Conservation (phyloP, 2,329 filamentous ascomycete genomes). For the Alternaria ethzedia region DNA sequence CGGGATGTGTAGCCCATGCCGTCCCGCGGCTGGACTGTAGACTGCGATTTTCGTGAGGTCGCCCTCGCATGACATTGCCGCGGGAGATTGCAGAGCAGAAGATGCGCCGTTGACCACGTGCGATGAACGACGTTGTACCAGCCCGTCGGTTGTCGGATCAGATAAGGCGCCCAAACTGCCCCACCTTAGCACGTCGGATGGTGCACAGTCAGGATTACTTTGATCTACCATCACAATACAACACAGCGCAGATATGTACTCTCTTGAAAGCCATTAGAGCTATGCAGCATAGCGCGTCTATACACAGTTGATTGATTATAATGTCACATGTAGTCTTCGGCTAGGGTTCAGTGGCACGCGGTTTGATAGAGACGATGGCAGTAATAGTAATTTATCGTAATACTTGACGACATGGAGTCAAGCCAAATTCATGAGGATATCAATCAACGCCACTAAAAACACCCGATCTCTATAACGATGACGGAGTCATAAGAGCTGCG, state of each 20-base stretch:
- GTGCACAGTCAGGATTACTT: neutral
- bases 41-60: neutral
- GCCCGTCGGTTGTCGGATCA: neutral
- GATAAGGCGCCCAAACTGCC: neutral
- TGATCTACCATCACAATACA: neutral
- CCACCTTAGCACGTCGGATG: neutral
- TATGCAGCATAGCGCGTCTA: neutral
- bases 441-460: too few species aligned
- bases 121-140: neutral
- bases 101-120: neutral
- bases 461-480: neutral
- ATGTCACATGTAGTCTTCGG: neutral
- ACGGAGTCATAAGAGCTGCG: slow-evolving; percentile 12
- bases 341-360: accelerated
- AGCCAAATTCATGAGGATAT: neutral
- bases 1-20: neutral
- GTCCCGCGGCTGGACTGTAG: slow-evolving; percentile 1
- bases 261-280: neutral
- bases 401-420: neutral
- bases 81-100: neutral
- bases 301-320: neutral
- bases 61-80: neutral
- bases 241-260: neutral
- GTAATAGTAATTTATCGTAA: neutral
- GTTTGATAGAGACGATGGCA: neutral